Conservation (phyloP, 148 eudicot species). For the Chenopodium berlandieri region DNA sequence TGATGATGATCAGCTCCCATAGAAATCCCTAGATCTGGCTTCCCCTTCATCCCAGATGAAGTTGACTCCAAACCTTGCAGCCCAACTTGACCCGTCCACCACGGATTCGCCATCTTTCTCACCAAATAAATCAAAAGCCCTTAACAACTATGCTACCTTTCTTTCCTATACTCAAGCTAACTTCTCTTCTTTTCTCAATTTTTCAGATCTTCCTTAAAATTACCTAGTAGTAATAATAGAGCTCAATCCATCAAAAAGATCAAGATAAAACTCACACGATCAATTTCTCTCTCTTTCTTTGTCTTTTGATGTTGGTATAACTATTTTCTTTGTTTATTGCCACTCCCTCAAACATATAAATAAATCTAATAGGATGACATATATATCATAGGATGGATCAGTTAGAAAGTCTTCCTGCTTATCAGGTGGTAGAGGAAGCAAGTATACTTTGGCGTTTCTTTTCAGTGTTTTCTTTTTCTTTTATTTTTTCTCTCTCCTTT, state of each 20-base stretch:
- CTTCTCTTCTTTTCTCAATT: too few species aligned
- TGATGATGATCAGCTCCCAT: neutral
- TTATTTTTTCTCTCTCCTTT: neutral
- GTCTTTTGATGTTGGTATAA: neutral
- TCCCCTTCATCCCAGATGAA: constrained; percentile 16
- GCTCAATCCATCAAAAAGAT: neutral
- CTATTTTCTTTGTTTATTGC: neutral
- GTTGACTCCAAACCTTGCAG: constrained; percentile 27
- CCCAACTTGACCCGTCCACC: constrained; percentile 32
- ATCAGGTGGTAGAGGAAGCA: constrained; percentile 18
- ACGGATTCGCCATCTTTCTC: constrained; percentile 27
- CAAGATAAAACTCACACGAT: too few species aligned
- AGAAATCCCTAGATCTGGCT: constrained; percentile 31
- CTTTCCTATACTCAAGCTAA: neutral
- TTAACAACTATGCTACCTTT: neutral
- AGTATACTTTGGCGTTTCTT: constrained; percentile 22
- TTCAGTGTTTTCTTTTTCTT: neutral
- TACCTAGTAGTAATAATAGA: neutral
- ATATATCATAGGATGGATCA: constrained; percentile 14
- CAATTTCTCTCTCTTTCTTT: too few species aligned
- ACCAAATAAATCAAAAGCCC: neutral
- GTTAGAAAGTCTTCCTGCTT: constrained; percentile 26
- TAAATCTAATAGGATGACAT: neutral
- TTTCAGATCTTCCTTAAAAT: neutral
- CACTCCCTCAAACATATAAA: neutral